Conservation (phyloP, 2,329 filamentous ascomycete genomes). For the Pseudogymnoascus sp. region DNA sequence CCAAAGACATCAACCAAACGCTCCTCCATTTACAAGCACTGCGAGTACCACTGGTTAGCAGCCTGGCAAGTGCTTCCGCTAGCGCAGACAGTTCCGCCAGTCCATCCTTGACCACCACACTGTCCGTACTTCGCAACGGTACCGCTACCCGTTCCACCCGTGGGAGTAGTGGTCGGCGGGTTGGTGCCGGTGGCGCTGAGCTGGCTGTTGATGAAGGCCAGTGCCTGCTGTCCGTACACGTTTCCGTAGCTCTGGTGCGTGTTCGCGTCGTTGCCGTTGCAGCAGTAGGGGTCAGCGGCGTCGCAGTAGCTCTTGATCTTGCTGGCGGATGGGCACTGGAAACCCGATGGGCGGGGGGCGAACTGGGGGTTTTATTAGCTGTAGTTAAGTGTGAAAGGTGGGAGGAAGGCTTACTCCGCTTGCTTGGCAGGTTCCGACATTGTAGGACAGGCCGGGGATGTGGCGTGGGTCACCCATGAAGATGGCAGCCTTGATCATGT, state of each 20-base stretch:
- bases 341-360: conserved; percentile 46
- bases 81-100: conserved; percentile 17
- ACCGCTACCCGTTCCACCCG: neutral
- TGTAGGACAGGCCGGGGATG: conserved; percentile 47
- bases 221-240: conserved; percentile 49
- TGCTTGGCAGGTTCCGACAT: conserved; percentile 53
- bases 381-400: neutral
- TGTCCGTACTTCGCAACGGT: conserved; percentile 21
- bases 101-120: conserved; percentile 21
- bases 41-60: conserved; percentile 19
- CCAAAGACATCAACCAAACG: neutral
- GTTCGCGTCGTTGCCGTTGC: conserved; percentile 47
- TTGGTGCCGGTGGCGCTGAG: conserved; percentile 26
- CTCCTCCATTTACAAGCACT: conserved; percentile 14
- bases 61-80: conserved; percentile 15
- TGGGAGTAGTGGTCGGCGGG: neutral
- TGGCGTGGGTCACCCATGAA: conserved; percentile 59
- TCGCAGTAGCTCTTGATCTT: conserved; percentile 57
- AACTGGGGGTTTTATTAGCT: conserved; percentile 35
- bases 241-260: conserved; percentile 51
- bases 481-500: conserved; percentile 55
- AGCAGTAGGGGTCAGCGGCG: conserved; percentile 53
- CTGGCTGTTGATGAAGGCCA: conserved; percentile 50
- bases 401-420: conserved; percentile 44
- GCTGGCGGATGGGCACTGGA: conserved; percentile 43